Evolutionary conservation across 148 eudicot species (phyloP), one percentile per base, ranked within the genome.

Genomic region (Polygonum aviculare): DNA sequence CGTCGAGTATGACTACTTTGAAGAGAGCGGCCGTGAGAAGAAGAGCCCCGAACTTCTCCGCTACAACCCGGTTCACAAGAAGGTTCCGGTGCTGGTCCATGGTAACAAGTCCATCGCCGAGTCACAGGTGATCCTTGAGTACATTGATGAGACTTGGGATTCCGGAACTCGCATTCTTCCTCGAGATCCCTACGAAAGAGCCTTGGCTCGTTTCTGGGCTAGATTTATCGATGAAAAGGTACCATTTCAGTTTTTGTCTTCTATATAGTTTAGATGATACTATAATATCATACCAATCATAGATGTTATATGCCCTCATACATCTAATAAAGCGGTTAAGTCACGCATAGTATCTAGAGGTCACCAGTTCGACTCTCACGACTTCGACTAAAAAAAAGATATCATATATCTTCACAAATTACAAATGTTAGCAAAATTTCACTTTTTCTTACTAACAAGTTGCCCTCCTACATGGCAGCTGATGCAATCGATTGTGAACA

Each of bases 191-290:
- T 12, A 60, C 15, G 15, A 60, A 60, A 31, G 69, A 60, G 69
- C 69, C 16, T 10, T 51, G 35, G 83, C 83, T 18, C 82, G 85
- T 2, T 83, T 83, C 15, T 83, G 83, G 85, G 83, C 78, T 51
- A 62, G 74, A 8, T 78, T 80, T 33, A 75, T 80, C 39, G 85
- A 83, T 77, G 82, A 79, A 1, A 79, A 79, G 82, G 85, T 39
- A 39, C 7, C 31, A 26, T 7, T 7, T 39, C 70, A 15, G 12
- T 2, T 2, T 49, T 49, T 49, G 12, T 48, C 52, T 49, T 49
- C 3, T 49, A 2, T 10, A 49, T 5, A 49, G 1, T 49, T 49
- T 49, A 49, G 15, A 49, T 49, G 41, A 39, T 39, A 39, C 4
- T 26, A 26, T 26, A 26, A 26, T 26, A 26, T 26, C 31, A 26